Percentiles rank a stretch among this genome's conserved stretches.
Conservation (phyloP, 1,284 basidiomycete species). For the Peniophora sp. region DNA sequence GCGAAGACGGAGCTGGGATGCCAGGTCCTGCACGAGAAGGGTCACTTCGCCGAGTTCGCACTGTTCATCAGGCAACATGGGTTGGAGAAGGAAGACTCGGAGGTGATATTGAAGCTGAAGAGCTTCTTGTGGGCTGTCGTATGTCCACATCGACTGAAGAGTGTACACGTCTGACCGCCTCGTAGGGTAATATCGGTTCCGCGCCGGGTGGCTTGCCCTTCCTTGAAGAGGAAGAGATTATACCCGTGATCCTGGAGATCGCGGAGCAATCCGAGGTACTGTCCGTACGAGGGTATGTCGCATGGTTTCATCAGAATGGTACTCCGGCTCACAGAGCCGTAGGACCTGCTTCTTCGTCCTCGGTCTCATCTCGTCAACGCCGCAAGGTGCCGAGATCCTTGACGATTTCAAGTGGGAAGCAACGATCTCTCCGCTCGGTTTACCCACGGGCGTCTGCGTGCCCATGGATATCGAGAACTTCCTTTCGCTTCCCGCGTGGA, state of each 20-base stretch:
- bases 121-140: conserved; percentile 96
- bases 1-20: conserved; percentile 94
- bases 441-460: conserved; percentile 85
- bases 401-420: conserved; percentile 92
- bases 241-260: conserved; percentile 85
- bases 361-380: conserved; percentile 72
- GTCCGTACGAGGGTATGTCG: conserved; percentile 83
- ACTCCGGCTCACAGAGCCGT: conserved; percentile 7
- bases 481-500: conserved; percentile 74
- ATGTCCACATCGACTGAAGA: conserved; percentile 25
- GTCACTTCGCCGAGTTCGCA: conserved; percentile 88
- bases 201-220: conserved; percentile 88
- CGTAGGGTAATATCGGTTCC: conserved; percentile 89
- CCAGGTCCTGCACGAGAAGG: conserved; percentile 81
- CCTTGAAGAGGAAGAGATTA: conserved; percentile 90
- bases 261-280: conserved; percentile 85
- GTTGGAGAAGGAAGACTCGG: conserved; percentile 75
- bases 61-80: conserved; percentile 87
- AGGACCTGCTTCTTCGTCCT: conserved; percentile 97
- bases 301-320: background rate
- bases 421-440: conserved; percentile 80
- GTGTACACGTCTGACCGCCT: background rate
- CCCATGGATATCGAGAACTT: conserved; percentile 80
- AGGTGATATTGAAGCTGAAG: conserved; percentile 84
- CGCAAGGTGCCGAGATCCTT: conserved; percentile 73